phyloP scores from a whole-genome alignment of 2,329 filamentous ascomycete genomes.

The Neofusicoccum sp. region DNA sequence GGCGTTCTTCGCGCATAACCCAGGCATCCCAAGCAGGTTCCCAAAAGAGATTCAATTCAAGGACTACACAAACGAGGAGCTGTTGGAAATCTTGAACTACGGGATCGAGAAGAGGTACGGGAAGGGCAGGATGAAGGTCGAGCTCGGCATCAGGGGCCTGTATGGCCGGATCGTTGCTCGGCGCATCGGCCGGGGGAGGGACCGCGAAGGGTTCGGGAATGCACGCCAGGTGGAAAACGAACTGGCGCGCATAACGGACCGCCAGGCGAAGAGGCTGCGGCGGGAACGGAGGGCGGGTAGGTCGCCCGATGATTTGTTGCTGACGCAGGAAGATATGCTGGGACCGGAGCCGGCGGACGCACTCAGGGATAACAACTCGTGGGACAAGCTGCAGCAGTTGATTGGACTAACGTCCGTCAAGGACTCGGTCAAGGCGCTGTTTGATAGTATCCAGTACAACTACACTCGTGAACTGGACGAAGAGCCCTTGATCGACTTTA shows the following conservation, averaged over 20 bases:
- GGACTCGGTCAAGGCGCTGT: conserved; percentile 57
- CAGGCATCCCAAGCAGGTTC: conserved; percentile 70
- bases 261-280: conserved; percentile 61
- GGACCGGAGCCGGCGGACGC: conserved; percentile 65
- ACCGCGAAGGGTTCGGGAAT: conserved; percentile 71
- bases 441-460: conserved; percentile 66
- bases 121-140: conserved; percentile 57
- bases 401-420: conserved; percentile 67
- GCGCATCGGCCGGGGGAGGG: conserved; percentile 64
- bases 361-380: conserved; percentile 57
- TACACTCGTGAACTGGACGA: conserved; percentile 68
- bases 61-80: conserved; percentile 69
- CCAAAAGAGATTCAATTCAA: conserved; percentile 67
- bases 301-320: conserved; percentile 58
- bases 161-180: conserved; percentile 66
- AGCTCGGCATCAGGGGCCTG: conserved; percentile 61
- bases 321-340: conserved; percentile 71
- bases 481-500: conserved; percentile 60
- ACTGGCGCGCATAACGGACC: conserved; percentile 55
- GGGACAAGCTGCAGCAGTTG: conserved; percentile 59
- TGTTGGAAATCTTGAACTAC: conserved; percentile 62
- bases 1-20: conserved; percentile 73
- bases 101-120: conserved; percentile 59
- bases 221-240: conserved; percentile 69
- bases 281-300: conserved; percentile 47